These are phyloP conservation scores for Paramecium sexaurelia DNA, from an alignment of 73 alveolate species.

Conservation along the genomic window DNA sequence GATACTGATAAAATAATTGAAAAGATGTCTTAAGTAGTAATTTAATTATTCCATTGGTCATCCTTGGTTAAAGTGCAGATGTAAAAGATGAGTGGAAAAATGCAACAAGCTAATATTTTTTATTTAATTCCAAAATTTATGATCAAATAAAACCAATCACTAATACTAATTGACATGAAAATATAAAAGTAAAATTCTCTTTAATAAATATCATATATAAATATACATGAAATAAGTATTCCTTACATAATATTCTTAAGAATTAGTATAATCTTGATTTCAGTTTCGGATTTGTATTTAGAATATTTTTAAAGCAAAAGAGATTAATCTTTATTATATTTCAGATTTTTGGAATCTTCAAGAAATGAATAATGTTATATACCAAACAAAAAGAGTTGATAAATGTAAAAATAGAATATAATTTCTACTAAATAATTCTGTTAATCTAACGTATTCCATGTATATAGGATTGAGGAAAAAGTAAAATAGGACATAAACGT, in stretches of 20 bases:
- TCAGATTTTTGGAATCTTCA: not conserved
- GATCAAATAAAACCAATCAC: not conserved
- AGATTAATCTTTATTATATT: not conserved
- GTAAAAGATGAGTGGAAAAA: not conserved
- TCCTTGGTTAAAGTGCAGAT: not conserved
- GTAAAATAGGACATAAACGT: not conserved
- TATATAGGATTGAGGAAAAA: not conserved
- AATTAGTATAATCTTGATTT: not conserved
- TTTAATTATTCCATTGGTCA: not conserved
- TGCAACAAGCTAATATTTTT: not conserved
- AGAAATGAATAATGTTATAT: not conserved
- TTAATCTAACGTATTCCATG: conserved; percentile 9
- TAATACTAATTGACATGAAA: not conserved
- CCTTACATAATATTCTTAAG: not conserved
- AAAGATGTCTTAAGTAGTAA: not conserved
- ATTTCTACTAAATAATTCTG: not conserved
- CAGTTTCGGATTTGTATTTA: not conserved
- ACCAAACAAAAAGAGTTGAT: not conserved
- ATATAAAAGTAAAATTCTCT: not conserved
- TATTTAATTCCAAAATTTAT: not conserved
- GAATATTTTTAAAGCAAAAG: not conserved
- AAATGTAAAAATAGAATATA: not conserved
- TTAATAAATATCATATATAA: not conserved
- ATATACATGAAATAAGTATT: not conserved
- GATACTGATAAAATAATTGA: not conserved